Evolutionary conservation across 805 yeast genomes (phyloP).

Genomic region (Starmerella kuoi): DNA sequence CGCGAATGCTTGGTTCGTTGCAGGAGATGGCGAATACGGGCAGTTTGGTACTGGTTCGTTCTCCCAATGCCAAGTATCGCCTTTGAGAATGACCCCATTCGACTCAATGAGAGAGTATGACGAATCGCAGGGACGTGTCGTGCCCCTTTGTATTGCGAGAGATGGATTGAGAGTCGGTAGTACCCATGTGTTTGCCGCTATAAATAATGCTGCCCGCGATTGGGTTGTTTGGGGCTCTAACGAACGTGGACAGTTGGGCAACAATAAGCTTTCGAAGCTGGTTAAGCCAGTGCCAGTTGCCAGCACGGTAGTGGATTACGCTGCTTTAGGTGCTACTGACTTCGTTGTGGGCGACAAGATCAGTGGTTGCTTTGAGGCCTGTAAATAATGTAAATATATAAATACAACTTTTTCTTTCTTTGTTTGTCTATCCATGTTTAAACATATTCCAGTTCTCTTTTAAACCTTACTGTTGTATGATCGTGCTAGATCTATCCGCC

Average conservation of each 20-base stretch:
- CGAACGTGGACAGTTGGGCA: conserved; percentile 71
- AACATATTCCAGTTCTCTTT: too few relatives aligned
- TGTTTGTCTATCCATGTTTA: too few relatives aligned
- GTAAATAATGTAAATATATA: too few relatives aligned
- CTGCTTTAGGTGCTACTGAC: conserved; percentile 7
- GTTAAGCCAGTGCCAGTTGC: conserved; percentile 21
- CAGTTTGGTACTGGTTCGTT: conserved; percentile 72
- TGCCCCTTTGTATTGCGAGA: conserved; percentile 34
- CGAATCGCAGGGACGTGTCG: conserved; percentile 34
- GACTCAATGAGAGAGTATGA: conserved; percentile 41
- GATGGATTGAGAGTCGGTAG: conserved; percentile 47
- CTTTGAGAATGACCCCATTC: conserved; percentile 44
- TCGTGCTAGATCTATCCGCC: too few relatives aligned
- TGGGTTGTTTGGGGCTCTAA: conserved; percentile 74
- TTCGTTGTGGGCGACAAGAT: conserved; percentile 22
- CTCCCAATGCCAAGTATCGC: conserved; percentile 59
- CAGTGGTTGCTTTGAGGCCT: conserved; percentile 17
- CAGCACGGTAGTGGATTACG: not conserved
- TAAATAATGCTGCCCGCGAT: conserved; percentile 36
- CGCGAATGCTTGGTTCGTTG: conserved; percentile 34
- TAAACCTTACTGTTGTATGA: too few relatives aligned
- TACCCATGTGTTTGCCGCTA: conserved; percentile 51
- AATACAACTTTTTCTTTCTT: too few relatives aligned
- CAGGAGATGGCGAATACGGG: conserved; percentile 80
- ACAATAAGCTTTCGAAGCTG: conserved; percentile 55